phyloP scores from a whole-genome alignment of 805 yeast genomes.

The Dipodascus geniculatus region DNA sequence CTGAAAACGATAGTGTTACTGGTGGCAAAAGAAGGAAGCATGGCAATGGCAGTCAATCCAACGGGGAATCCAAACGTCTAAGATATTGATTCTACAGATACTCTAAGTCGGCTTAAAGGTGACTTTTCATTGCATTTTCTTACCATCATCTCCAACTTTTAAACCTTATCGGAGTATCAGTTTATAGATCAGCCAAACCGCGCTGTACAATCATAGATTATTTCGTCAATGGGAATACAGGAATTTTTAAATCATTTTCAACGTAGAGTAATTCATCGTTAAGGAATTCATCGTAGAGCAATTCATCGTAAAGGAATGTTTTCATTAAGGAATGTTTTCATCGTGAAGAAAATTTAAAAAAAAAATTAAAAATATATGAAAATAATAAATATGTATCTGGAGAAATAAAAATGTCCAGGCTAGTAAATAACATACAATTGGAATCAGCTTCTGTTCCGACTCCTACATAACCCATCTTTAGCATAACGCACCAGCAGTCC shows the following conservation, averaged over 20 bases:
- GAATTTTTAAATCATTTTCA: no score
- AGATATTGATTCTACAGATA: not conserved
- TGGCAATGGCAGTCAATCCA: not conserved
- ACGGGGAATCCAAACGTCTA: not conserved
- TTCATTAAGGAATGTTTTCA: no score
- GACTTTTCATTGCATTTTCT: not conserved
- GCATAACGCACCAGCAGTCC: constrained; percentile 3
- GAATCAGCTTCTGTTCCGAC: not conserved
- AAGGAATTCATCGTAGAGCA: no score
- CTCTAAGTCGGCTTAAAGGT: no score
- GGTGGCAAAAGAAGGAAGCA: not conserved
- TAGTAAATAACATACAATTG: not conserved
- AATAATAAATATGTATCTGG: not conserved
- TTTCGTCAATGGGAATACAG: no score
- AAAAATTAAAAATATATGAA: not conserved
- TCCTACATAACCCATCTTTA: not conserved
- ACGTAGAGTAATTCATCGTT: no score
- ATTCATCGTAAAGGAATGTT: no score
- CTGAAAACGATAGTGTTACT: not conserved
- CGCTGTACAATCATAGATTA: no score
- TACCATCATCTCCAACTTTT: not conserved
- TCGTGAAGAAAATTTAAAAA: not conserved
- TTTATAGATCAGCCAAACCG: no score
- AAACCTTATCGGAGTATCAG: no score
- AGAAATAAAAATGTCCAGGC: not conserved